Evolutionary conservation across 2,329 filamentous ascomycete genomes (phyloP).

Genomic region (Teratosphaeria zuluensis): DNA sequence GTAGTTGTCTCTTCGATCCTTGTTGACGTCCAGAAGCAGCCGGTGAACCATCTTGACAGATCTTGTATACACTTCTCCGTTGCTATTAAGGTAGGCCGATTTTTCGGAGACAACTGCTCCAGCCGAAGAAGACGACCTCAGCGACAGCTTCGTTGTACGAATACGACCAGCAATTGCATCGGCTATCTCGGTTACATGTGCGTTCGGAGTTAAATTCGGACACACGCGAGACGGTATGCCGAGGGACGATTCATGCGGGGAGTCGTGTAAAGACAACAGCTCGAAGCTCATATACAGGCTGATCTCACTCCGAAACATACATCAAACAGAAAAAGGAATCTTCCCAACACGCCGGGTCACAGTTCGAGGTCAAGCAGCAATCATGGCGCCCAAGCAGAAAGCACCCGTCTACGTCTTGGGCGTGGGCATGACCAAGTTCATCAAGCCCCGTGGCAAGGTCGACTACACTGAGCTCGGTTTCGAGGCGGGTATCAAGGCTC

Average conservation of each 20-base stretch:
- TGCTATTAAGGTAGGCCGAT: too few relatives aligned
- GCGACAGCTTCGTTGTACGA: too few relatives aligned
- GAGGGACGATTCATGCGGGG: too few relatives aligned
- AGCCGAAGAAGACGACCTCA: too few relatives aligned
- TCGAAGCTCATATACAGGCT: not conserved
- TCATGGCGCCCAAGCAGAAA: slow-evolving; percentile 29
- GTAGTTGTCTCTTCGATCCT: too few relatives aligned
- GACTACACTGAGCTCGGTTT: slow-evolving; percentile 93
- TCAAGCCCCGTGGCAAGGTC: slow-evolving; percentile 88
- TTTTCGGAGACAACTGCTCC: too few relatives aligned
- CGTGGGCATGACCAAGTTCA: slow-evolving; percentile 98
- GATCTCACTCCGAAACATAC: not conserved
- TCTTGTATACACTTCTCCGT: too few relatives aligned
- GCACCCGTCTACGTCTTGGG: slow-evolving; percentile 67
- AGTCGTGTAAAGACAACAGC: too few relatives aligned
- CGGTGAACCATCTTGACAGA: too few relatives aligned
- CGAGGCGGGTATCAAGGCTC: slow-evolving; percentile 81
- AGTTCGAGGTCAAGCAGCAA: not conserved
- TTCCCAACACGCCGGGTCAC: not conserved
- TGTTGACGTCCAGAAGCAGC: too few relatives aligned
- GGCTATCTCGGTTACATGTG: not conserved
- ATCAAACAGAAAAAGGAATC: not conserved
- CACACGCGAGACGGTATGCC: not conserved
- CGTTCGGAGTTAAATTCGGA: too few relatives aligned
- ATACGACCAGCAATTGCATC: too few relatives aligned